Percentiles rank a stretch among this genome's conserved stretches.
These are phyloP conservation scores for Penicillium sp. DNA, from an alignment of 2,329 filamentous ascomycete genomes.

Conservation along the genomic window DNA sequence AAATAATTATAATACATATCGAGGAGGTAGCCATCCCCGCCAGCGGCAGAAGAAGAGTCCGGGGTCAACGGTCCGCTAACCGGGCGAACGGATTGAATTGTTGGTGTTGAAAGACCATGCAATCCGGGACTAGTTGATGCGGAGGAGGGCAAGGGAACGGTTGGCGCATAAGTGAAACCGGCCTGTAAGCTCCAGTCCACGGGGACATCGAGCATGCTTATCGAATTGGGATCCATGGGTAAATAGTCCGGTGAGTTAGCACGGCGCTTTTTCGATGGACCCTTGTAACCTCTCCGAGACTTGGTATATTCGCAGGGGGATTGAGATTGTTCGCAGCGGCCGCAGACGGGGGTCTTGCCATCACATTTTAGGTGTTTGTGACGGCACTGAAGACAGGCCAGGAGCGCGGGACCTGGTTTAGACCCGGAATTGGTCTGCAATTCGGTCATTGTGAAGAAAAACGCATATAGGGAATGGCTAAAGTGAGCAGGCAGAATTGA, in stretches of 20 bases:
- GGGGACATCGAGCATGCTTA: constrained; percentile 37
- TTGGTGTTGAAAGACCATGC: constrained; percentile 18
- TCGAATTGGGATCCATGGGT: constrained; percentile 48
- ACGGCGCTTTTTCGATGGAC: constrained; percentile 55
- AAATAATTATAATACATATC: constrained; percentile 58
- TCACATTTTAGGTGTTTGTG: constrained; percentile 74
- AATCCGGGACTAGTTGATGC: constrained; percentile 28
- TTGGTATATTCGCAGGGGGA: constrained; percentile 69
- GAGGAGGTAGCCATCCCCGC: constrained; percentile 45
- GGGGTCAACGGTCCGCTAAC: constrained; percentile 34
- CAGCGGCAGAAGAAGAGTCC: constrained; percentile 35
- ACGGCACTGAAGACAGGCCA: constrained; percentile 50
- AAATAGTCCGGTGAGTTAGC: constrained; percentile 44
- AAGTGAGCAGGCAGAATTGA: no score
- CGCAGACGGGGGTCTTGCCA: constrained; percentile 63
- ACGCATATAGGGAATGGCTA: constrained; percentile 6
- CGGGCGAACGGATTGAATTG: constrained; percentile 19
- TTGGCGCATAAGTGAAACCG: constrained; percentile 24
- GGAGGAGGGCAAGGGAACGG: constrained; percentile 26
- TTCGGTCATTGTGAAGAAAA: constrained; percentile 27
- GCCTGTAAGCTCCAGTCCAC: constrained; percentile 43
- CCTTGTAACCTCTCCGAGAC: constrained; percentile 73
- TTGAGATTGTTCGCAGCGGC: constrained; percentile 61
- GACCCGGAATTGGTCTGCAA: constrained; percentile 26
- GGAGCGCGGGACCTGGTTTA: constrained; percentile 39